These are phyloP conservation scores for Cyberlindnera misumaiensis DNA, from an alignment of 805 yeast species.

Conservation along the genomic window DNA sequence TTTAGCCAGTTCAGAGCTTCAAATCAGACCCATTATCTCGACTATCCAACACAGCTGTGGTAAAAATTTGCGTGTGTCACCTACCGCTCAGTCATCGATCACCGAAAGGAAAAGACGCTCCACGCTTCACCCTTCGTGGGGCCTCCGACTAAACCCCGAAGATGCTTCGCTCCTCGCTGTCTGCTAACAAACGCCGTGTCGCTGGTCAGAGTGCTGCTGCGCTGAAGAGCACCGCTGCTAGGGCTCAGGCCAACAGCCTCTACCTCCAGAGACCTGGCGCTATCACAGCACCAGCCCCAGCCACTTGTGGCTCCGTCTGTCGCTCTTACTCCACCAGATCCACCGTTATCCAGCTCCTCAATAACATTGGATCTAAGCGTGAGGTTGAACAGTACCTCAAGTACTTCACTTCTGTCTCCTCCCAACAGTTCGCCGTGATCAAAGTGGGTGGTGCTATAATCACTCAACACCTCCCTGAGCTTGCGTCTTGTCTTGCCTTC, in stretches of 20 bases:
- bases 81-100: not conserved
- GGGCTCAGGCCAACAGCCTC: constrained; percentile 4
- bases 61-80: not conserved
- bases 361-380: constrained; percentile 94
- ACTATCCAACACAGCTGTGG: too few species aligned
- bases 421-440: constrained; percentile 96
- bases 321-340: constrained; percentile 68
- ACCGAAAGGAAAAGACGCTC: not conserved
- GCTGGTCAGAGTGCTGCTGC: constrained; percentile 18
- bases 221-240: constrained; percentile 8
- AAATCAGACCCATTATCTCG: too few species aligned
- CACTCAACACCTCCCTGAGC: constrained; percentile 86
- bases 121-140: too few species aligned
- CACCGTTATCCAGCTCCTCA: constrained; percentile 89
- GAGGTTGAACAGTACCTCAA: constrained; percentile 97
- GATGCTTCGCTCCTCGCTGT: constrained; percentile 25
- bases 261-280: constrained; percentile 12
- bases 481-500: constrained; percentile 94
- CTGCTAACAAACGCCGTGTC: constrained; percentile 21
- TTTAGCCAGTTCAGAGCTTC: too few species aligned
- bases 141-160: too few species aligned
- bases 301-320: constrained; percentile 8
- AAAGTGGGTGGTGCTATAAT: constrained; percentile 99
- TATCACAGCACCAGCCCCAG: constrained; percentile 9
- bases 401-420: constrained; percentile 92